Evolutionary conservation across 352 stramenopile species (phyloP), one percentile per base, ranked within the genome.

Genomic region (Globisporangium sylvaticum): DNA sequence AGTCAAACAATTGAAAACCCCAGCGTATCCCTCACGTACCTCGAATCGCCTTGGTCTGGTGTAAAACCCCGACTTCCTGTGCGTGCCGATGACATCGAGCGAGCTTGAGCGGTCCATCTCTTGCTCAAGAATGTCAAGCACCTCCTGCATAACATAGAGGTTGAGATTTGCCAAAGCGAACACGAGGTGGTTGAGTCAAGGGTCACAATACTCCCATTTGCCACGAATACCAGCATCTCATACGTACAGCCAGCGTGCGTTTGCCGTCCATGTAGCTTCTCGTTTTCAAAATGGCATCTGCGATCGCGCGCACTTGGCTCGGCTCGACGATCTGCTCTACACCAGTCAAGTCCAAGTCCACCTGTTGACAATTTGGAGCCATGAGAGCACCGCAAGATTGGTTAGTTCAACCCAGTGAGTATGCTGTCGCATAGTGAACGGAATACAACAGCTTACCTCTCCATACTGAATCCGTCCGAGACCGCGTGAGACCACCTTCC

Each of bases 311-410:
- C 24, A 94, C 84, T 84, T 97, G 91, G 42, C 88, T 94, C 1
- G 81, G 66, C 66, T 98, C 92, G 3, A 97, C 90, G 34, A 98
- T 85, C 70, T 98, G 92, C 53, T 97, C 89, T 1, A 98, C 79
- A 0, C 78, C 89, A 7, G 72, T 69, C 66, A 98, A 67, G 63
- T 98, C 82, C 64, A 97, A 79, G 69, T 97, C 88, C 44, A 90
- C 72, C 82, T 92, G 53, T 56, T 5, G 67, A 54, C 34, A 42
- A 5, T 42, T 18, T 18, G 34, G 34, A 42, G 10, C 34, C 9
- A 42, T 14, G 12, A 18, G 34, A 42, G 4, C 34, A 42, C 9
- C 34, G 34, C 34, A 42, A 42, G 34, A 42, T 42, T 18, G 12
- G 12, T 42, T 4, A 42, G 9, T 42, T 18, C 9, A 15, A 37